Base-by-base conservation (phyloP, 1,284 basidiomycete species). In the Chiua sp. region DNA sequence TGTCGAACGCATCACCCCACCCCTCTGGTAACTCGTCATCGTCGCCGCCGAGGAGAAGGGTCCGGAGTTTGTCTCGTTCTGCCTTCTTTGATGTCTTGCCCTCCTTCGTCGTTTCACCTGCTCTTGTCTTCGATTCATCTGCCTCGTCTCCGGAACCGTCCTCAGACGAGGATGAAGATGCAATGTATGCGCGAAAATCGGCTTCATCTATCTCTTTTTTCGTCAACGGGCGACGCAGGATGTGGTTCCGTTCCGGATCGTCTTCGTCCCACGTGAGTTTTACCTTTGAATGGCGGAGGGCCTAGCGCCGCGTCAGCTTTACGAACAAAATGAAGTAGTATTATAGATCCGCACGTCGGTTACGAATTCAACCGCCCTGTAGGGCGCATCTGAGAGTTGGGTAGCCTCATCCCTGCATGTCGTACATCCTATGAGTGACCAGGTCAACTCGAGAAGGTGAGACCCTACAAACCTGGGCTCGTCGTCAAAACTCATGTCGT, bases 261-360 rank as follows among this genome's bases (percentile, higher is more conserved):
- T 99, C 98, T 64, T 96, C 94, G 71, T 99, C 98, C 98, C 98
- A 99, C 12, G 97, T 98, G 30, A 99, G 83, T 71, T 94, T 97
- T 66, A 99, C 97, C 79, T 95, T 96, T 16, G 98, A 99, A 75
- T 99, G 96, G 11, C 98, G 91, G n/a, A 99, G 85, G 10, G 96
- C 96, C 93, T 97, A 65, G n/a, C 33, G 57, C 35, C 51, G 46
- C 37, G 18, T 55, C 16, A 56, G 56, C 37, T 42, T 32, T 23
- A 57, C 7, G 47, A 42, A 20, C 32, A 4, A 28, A 22, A 44
- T 39, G 33, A 46, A 22, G 42, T 7, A 32, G 39, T 42, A 46
- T n/a, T 32, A 39, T 12, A 16, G 13, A 20, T 18, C 78, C 88
- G 72, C 69, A 95, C 95, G 72, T 97, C 94, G 2, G 98, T 99